Evolutionary conservation across 805 yeast genomes (phyloP).

Genomic region (Kodamaea neixiangensis): DNA sequence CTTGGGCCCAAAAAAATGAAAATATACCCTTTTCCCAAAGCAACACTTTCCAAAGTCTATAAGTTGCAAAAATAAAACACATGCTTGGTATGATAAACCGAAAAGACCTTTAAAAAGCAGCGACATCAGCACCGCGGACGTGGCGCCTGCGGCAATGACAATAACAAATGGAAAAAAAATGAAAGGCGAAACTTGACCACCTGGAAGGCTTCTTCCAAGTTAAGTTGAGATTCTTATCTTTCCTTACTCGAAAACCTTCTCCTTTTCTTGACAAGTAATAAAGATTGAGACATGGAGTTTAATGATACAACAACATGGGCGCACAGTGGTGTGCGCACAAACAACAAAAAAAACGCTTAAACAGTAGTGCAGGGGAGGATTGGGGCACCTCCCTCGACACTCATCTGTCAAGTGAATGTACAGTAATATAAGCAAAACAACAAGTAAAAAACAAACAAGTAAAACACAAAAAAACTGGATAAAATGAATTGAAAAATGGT

Average conservation of each 20-base stretch:
- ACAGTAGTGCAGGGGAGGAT: constrained; percentile 7
- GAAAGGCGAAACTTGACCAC: constrained; percentile 8
- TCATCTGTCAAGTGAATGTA: constrained; percentile 1
- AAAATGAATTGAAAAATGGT: constrained; percentile 12
- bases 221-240: constrained; percentile 7
- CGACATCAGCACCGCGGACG: constrained; percentile 3
- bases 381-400: constrained; percentile 10
- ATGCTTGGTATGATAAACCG: constrained; percentile 5
- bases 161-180: constrained; percentile 8
- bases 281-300: constrained; percentile 30
- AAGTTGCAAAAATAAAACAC: constrained; percentile 9
- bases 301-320: constrained; percentile 10
- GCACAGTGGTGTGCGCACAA: neutral
- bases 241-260: constrained; percentile 17
- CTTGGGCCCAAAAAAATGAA: constrained; percentile 17
- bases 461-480: constrained; percentile 14
- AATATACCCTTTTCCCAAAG: constrained; percentile 14
- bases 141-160: neutral
- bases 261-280: constrained; percentile 20
- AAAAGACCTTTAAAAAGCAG: constrained; percentile 10
- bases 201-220: constrained; percentile 6
- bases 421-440: constrained; percentile 1
- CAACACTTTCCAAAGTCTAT: constrained; percentile 13
- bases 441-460: constrained; percentile 14
- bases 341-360: constrained; percentile 3